Base-by-base conservation (phyloP, 495 filamentous ascomycete genomes). In the Aspergillus heteromorphus region DNA sequence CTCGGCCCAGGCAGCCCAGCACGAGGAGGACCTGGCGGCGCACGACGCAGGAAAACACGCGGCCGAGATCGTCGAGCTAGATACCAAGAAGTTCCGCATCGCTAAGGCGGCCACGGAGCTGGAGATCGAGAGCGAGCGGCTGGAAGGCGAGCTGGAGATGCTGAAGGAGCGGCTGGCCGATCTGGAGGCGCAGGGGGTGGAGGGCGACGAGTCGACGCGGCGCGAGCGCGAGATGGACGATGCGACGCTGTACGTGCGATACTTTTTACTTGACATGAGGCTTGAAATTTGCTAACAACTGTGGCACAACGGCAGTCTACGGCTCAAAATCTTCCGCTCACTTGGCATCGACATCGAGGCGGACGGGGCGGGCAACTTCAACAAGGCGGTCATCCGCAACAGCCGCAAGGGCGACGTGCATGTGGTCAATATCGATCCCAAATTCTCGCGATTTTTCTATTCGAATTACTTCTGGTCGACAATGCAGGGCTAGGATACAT, bases 381-480 rank as follows among this genome's bases (percentile, higher is more conserved):
- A 76, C 54, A 88, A 88, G 64, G 91, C 89, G 11, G 82, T 96
- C 43, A 87, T 98, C 58, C 79, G 92, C 51, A 96, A 95, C 70
- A 85, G 83, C 56, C 79, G 81, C 52, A 91, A 90, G 72, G 92
- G 91, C 25, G 93, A 97, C 68, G 89, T 97, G 50, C 88, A 96
- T 67, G 88, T 97, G 25, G 86, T 98, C 45, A 95, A 96, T 62
- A 85, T 98, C 57, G 92, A 97, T 63, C 81, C 87, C 45, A 96
- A 92, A 70, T 91, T 96, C 64, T 91, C 89, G 51, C 80, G 83
- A 51, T 91, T 86, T 71, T 97, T 95, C 67, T 97, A 98, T 65
- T 87, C 91, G 20, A 93, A 96, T 61, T 95, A 96, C 62, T 92
- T 98, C 63, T 98, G 93, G 93, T 81, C 87, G 63, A 88, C 79